phyloP scores from a whole-genome alignment of 352 stramenopile species.

The Achlya hypogyna region DNA sequence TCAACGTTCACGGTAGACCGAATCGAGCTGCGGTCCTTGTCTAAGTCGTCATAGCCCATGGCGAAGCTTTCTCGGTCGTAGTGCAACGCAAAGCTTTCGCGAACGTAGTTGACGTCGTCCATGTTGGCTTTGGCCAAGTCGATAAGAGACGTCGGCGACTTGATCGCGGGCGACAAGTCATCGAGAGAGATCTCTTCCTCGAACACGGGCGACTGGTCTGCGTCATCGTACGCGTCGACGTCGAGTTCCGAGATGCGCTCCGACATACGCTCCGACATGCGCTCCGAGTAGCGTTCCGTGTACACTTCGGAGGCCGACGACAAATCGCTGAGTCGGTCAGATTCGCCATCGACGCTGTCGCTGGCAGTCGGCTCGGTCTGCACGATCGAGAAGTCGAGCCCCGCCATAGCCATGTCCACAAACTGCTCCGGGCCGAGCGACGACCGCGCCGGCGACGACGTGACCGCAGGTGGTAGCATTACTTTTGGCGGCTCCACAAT shows the following conservation, averaged over 20 bases:
- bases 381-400: conserved; percentile 11
- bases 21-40: neutral
- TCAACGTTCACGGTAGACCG: conserved; percentile 1
- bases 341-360: neutral
- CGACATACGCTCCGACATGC: neutral
- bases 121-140: neutral
- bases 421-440: neutral
- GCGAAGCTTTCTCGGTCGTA: too few species aligned
- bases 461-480: neutral
- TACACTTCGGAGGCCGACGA: neutral
- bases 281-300: conserved; percentile 13
- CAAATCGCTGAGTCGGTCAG: conserved; percentile 7
- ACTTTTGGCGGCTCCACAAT: conserved; percentile 1
- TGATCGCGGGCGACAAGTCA: neutral
- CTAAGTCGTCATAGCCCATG: neutral
- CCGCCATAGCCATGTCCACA: conserved; percentile 5
- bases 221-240: conserved; percentile 18
- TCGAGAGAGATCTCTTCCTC: conserved; percentile 6
- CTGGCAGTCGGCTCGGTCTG: neutral
- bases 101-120: conserved; percentile 5
- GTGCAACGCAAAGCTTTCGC: neutral
- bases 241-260: conserved; percentile 20
- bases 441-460: neutral
- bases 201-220: neutral
- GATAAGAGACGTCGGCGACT: neutral